Evolutionary conservation across 2,329 filamentous ascomycete species (phyloP).

Genomic region (Leptosphaerulina australis): DNA sequence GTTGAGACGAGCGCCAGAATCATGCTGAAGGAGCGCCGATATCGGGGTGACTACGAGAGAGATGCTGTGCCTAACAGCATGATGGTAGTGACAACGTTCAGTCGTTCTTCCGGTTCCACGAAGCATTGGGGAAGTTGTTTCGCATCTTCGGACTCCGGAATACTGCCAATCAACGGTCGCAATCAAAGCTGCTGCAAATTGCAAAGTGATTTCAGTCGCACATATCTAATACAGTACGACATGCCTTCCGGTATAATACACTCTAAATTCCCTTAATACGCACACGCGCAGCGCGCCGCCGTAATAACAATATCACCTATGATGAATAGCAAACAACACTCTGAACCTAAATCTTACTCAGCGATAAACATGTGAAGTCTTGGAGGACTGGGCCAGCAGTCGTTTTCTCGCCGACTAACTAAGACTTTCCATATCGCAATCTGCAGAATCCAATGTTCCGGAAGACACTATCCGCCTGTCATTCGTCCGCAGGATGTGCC

Average conservation of each 20-base stretch:
- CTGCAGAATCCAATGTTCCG: not conserved
- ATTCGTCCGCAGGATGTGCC: slow-evolving; percentile 1
- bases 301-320: not conserved
- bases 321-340: not conserved
- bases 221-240: not conserved
- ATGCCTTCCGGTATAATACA: not conserved
- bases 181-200: not conserved
- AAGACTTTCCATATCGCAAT: not conserved
- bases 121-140: too few relatives aligned
- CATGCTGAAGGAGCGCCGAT: too few relatives aligned
- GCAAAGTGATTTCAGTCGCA: not conserved
- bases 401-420: not conserved
- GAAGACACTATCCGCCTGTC: not conserved
- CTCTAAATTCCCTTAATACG: not conserved
- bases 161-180: too few relatives aligned
- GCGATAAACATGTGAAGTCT: not conserved
- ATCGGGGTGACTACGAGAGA: too few relatives aligned
- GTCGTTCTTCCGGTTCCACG: too few relatives aligned
- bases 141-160: too few relatives aligned
- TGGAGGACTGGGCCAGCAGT: not conserved
- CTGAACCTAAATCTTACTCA: not conserved
- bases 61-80: too few relatives aligned
- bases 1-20: too few relatives aligned
- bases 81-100: too few relatives aligned
- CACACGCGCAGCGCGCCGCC: too few relatives aligned